phyloP scores from a whole-genome alignment of 345 rosid species.

The Arabidopsis arenosa region DNA sequence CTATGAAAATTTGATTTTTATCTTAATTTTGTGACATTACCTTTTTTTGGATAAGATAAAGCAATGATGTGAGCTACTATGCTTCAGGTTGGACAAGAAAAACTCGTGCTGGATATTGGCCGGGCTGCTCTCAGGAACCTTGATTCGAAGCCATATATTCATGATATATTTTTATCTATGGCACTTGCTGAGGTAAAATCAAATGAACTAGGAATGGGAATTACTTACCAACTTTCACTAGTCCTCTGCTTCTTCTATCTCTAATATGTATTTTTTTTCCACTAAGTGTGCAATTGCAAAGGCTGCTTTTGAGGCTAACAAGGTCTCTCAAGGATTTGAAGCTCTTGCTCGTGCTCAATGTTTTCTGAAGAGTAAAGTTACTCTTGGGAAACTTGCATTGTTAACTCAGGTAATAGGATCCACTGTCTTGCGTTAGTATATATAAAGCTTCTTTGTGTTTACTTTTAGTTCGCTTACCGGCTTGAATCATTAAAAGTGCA shows the following conservation, averaged over 20 bases:
- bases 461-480: constrained; percentile 21
- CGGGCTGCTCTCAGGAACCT: constrained; percentile 74
- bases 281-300: constrained; percentile 97
- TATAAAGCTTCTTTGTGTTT: constrained; percentile 16
- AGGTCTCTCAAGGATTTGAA: constrained; percentile 91
- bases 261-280: constrained; percentile 69
- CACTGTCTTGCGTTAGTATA: constrained; percentile 16
- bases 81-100: constrained; percentile 87
- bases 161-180: constrained; percentile 88
- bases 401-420: constrained; percentile 67
- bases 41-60: constrained; percentile 34
- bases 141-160: constrained; percentile 80
- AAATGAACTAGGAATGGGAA: constrained; percentile 42
- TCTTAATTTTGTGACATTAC: constrained; percentile 22
- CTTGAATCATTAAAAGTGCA: constrained; percentile 11
- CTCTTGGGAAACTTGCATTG: constrained; percentile 76
- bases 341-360: constrained; percentile 96
- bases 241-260: constrained; percentile 59
- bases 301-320: constrained; percentile 80
- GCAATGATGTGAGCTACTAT: constrained; percentile 37
- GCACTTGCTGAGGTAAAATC: constrained; percentile 93
- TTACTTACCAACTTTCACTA: constrained; percentile 45
- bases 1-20: not conserved
- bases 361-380: constrained; percentile 81
- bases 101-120: constrained; percentile 79